Base-by-base conservation (phyloP, 140 eudicot genomes). In the Flaveria floridana region DNA sequence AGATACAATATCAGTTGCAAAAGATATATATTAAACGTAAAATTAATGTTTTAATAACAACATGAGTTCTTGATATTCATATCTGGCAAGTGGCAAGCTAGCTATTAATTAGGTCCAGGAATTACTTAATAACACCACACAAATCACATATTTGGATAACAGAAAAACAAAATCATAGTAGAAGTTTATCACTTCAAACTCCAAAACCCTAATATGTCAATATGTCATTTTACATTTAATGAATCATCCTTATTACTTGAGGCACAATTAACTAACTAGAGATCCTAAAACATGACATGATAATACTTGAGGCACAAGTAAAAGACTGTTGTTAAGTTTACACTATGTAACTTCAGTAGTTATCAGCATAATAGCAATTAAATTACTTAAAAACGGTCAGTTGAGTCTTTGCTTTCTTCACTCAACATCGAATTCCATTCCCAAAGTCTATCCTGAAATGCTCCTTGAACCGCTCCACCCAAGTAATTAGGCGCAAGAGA, bases 391-490 rank as follows among this genome's bases (percentile, higher is more conserved):
- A 34, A 90, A 44, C 80, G 85, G 67, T 72, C 82, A 75, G 42
- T 76, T 58, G 64, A 86, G 37, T 88, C 92, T 71, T 86, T 83
- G 79, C 65, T 69, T 65, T 82, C 83, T 61, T 84, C 89, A 2
- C 57, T 74, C 15, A 79, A 64, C 74, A 75, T 72, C 25, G 84
- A 74, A 70, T 69, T 85, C 97, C 97, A 90, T 55, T 88, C 97
- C 97, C 97, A 90, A 65, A 86, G 78, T 14, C 92, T 69, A 10
- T 90, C 92, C 5, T 88, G 53, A 57, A 70, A 86, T 3, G 63
- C 53, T 21, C 79, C 85, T 65, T 72, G 87, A 61, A 76, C 73
- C 41, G 77, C 68, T n/a, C 80, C 86, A 2, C 82, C 75, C 47
- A 79, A 65, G 65, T 76, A 78, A 71, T 78, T 65, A 21, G 73